phyloP scores from a whole-genome alignment of 306 rosid species.

The Psophocarpus tetragonolobus region DNA sequence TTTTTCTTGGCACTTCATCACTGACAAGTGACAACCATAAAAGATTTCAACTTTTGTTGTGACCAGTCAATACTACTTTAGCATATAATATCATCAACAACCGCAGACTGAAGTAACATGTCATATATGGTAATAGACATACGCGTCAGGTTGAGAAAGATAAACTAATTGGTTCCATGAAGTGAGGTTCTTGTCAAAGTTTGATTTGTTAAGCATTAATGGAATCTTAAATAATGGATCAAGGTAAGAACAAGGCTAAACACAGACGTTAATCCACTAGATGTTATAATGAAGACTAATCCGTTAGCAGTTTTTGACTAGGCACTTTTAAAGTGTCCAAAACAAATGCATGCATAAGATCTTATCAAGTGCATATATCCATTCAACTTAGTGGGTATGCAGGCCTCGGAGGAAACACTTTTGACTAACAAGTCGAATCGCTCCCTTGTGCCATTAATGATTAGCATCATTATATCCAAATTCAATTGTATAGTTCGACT shows the following conservation, averaged over 20 bases:
- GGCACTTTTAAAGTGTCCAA: background rate
- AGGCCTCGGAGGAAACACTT: conserved; percentile 29
- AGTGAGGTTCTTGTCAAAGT: conserved; percentile 35
- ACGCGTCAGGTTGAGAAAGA: conserved; percentile 31
- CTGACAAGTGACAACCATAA: background rate
- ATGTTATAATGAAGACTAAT: conserved; percentile 25
- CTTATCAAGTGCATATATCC: conserved; percentile 12
- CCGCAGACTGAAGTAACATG: conserved; percentile 18
- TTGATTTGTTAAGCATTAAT: conserved; percentile 11
- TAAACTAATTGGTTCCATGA: conserved; percentile 17
- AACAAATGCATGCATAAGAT: conserved; percentile 24
- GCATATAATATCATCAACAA: conserved; percentile 24
- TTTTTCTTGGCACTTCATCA: conserved; percentile 36
- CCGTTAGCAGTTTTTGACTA: background rate
- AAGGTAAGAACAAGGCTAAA: conserved; percentile 12
- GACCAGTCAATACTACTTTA: conserved; percentile 34
- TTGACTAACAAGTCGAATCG: conserved; percentile 33
- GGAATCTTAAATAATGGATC: conserved; percentile 26
- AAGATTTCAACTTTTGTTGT: conserved; percentile 22
- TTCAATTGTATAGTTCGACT: conserved; percentile 7
- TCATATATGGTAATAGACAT: conserved; percentile 34
- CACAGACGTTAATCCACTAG: conserved; percentile 24
- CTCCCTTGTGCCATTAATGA: conserved; percentile 35
- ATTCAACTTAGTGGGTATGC: conserved; percentile 33
- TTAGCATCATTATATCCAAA: conserved; percentile 30